These are phyloP conservation scores for Fusarium graminum DNA, from an alignment of 2,329 filamentous ascomycete species.

Conservation along the genomic window DNA sequence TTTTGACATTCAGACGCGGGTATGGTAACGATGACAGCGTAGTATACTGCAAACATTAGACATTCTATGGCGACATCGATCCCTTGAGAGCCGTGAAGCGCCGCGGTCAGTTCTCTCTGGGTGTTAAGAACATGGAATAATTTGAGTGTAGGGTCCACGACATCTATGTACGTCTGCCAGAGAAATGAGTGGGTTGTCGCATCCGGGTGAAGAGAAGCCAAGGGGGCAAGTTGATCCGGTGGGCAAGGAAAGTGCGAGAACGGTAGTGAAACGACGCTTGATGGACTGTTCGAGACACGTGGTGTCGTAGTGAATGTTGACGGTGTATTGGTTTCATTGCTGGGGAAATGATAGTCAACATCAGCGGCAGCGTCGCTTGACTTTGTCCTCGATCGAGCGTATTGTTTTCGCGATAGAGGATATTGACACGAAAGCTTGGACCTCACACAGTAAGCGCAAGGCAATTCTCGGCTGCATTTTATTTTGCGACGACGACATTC, in stretches of 20 bases:
- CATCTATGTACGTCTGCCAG: constrained; percentile 2
- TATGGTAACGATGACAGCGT: neutral
- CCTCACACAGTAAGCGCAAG: neutral
- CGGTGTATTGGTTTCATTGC: neutral
- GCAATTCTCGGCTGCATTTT: neutral
- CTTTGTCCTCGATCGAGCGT: neutral
- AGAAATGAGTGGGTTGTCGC: neutral
- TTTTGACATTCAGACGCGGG: neutral
- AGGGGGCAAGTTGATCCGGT: neutral
- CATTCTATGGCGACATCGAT: neutral
- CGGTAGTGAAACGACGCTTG: neutral
- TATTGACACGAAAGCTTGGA: neutral
- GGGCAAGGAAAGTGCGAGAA: neutral
- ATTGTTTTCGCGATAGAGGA: neutral
- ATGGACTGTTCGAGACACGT: neutral
- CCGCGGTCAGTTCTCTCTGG: neutral
- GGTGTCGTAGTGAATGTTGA: neutral
- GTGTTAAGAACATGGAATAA: neutral
- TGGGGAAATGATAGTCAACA: neutral
- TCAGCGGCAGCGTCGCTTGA: neutral
- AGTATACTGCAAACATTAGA: constrained; percentile 3
- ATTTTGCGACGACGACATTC: neutral
- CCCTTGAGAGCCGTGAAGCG: neutral
- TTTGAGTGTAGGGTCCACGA: constrained; percentile 1
- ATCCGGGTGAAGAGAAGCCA: neutral